Evolutionary conservation across 2,329 filamentous ascomycete species (phyloP), one percentile per base, ranked within the genome.

Genomic region (Diaporthe sp.): DNA sequence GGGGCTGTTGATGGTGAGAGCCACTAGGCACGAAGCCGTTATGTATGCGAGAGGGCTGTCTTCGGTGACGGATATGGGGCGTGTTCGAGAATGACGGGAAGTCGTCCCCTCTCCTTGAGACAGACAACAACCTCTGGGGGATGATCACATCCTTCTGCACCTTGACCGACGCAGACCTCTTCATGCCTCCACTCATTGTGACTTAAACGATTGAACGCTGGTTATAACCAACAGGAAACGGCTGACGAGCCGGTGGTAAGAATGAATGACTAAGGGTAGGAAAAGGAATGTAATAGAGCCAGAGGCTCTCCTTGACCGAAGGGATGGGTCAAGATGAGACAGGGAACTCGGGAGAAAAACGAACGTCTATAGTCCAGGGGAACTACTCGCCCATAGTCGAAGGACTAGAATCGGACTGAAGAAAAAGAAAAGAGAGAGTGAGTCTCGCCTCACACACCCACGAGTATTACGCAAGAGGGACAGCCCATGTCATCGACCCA

Each of bases 91-190:
- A 34, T 13, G 51, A 44, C 5, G 71, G 58, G 25, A 28, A 55
- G 8, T 65, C 46, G 28, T 73, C 34, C 8, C 49, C 71, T 57
- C 71, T 73, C 25, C 58, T 73, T 34, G 71, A 73, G 42, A 65
- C 71, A 12, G 71, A 73, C 15, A 65, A 44, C 22, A 73, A 17
- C 25, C 71, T 73, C 37, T 73, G 71, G 25, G 71, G 71, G 42
- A 73, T 28, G 49, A 73, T 25, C 22, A 73, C 71, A 55, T 73
- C 71, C 42, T 55, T 65, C 34, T 65, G 71, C 37, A 73, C 71
- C 58, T 73, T 73, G 37, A 65, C 71, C 58, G 71, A 73, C 12
- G 71, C 37, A 39, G 71, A 55, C n/a, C 71, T 73, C 71, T 65
- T 73, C 37, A 73, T 34, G 44, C 58, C 71, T 55, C 71, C 37